Evolutionary conservation across 164 flowering plant genomes (phyloP), one percentile per base, ranked within the genome.

Genomic region (Saururus chinensis): DNA sequence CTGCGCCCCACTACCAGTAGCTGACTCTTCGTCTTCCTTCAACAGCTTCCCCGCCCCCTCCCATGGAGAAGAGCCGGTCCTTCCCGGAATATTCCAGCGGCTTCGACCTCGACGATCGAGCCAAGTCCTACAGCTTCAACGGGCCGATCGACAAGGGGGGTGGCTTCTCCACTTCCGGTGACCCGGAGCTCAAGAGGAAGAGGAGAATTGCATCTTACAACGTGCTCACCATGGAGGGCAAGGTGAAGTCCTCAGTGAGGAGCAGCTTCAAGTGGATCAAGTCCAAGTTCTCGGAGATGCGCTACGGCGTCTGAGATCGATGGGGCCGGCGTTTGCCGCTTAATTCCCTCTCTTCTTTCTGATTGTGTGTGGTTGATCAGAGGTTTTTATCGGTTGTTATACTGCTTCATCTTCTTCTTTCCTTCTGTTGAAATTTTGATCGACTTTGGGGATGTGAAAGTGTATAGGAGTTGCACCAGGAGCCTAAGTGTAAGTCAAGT

Each of bases 231-330:
- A 61, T 52, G 66, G 96, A 88, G 74, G 83, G 80, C 9, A 88
- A 84, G 75, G 64, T 88, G 3, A 85, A 85, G 64, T 74, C 87
- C 0, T 74, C 80, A 11, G 75, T 88, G 4, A 77, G 81, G 42
- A 82, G 59, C 74, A 84, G 89, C 77, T 80, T 85, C 81, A 88
- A 84, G 75, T 88, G 96, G 96, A 82, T 88, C 78, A 88, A 85
- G 71, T 70, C 53, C 79, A 88, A 85, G 80, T 75, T 84, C 58
- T 72, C 52, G 30, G 87, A 84, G 35, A 59, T 74, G 49, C 81
- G 80, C 11, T 68, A 82, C 23, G 77, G 79, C 45, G 69, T 49
- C 48, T 67, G 65, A 61, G 16, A 30, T 30, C 37, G 6, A 2
- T 30, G 37, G 37, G n/a, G n/a, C n/a, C n/a, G n/a, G n/a, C n/a